These are phyloP conservation scores for Stachybotrys chartarum DNA, from an alignment of 2,329 filamentous ascomycete genomes.

Conservation along the genomic window DNA sequence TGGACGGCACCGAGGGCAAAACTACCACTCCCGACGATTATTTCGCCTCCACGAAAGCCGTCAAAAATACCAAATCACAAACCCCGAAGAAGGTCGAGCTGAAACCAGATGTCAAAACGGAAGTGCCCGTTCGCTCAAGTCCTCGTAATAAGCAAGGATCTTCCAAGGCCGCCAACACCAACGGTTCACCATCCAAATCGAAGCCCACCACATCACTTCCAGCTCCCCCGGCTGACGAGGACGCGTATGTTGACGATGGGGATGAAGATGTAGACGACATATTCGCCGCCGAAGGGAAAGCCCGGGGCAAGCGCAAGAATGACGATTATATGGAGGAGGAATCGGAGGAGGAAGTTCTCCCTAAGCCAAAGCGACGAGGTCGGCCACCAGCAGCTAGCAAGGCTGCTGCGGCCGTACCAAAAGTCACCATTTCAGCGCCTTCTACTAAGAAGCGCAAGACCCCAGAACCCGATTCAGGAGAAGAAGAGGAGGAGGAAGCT, in stretches of 20 bases:
- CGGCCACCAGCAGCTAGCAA: slow-evolving; percentile 12
- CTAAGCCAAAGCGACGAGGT: slow-evolving; percentile 51
- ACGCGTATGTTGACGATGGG: slow-evolving; percentile 58
- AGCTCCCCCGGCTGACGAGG: slow-evolving; percentile 35
- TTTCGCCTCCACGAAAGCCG: slow-evolving; percentile 40
- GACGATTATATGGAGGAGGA: slow-evolving; percentile 71
- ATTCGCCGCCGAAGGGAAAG: slow-evolving; percentile 65
- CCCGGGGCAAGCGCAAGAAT: slow-evolving; percentile 57
- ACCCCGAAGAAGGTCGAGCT: slow-evolving; percentile 32
- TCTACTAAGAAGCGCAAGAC: slow-evolving; percentile 51
- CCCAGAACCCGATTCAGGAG: slow-evolving; percentile 28
- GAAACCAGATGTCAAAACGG: slow-evolving; percentile 26
- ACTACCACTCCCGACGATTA: slow-evolving; percentile 51
- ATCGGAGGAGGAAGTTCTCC: slow-evolving; percentile 61
- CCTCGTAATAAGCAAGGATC: slow-evolving; percentile 38
- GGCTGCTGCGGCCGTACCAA: slow-evolving; percentile 14
- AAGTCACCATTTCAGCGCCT: slow-evolving; percentile 17
- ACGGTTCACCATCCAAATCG: slow-evolving; percentile 20
- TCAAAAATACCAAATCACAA: slow-evolving; percentile 28
- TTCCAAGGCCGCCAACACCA: slow-evolving; percentile 18
- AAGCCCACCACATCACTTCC: slow-evolving; percentile 33
- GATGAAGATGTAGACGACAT: slow-evolving; percentile 73
- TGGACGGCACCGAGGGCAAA: slow-evolving; percentile 38
- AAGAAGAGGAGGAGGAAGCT: slow-evolving; percentile 51
- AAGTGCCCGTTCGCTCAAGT: slow-evolving; percentile 43